Percentiles rank a stretch among this genome's conserved stretches.
Evolutionary conservation across 2,329 filamentous ascomycete species (phyloP).

Genomic region (Phoma herbarum): DNA sequence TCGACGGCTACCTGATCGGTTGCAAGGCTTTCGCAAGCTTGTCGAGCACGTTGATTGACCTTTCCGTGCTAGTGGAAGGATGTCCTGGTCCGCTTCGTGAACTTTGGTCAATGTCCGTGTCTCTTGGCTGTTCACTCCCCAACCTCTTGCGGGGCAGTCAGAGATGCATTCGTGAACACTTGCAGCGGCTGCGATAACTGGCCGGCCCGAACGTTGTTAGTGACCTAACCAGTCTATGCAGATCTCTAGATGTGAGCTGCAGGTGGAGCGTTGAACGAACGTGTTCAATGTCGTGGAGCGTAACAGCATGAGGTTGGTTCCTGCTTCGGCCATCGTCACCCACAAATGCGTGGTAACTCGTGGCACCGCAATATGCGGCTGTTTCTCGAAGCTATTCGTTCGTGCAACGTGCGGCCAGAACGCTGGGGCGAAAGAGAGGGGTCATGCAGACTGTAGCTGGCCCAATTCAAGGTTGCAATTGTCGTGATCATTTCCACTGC

Average conservation of each 20-base stretch:
- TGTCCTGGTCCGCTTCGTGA: slow-evolving; percentile 24
- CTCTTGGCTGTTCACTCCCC: slow-evolving; percentile 35
- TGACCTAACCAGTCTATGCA: slow-evolving; percentile 42
- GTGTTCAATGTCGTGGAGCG: slow-evolving; percentile 22
- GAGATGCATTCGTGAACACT: slow-evolving; percentile 34
- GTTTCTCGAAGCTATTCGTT: slow-evolving; percentile 34
- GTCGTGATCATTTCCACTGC: slow-evolving; percentile 48
- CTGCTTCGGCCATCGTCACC: slow-evolving; percentile 27
- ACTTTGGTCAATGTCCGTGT: slow-evolving; percentile 33
- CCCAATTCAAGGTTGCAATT: slow-evolving; percentile 34
- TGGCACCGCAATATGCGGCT: slow-evolving; percentile 32
- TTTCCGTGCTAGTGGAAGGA: slow-evolving; percentile 34
- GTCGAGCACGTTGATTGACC: slow-evolving; percentile 45
- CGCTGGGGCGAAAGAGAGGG: slow-evolving; percentile 26
- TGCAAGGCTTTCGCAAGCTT: slow-evolving; percentile 42
- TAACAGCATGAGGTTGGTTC: slow-evolving; percentile 33
- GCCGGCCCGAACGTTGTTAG: slow-evolving; percentile 51
- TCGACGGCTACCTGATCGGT: slow-evolving; percentile 41
- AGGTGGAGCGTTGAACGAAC: slow-evolving; percentile 31
- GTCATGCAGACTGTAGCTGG: slow-evolving; percentile 32
- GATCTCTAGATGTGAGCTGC: slow-evolving; percentile 46
- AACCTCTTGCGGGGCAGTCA: slow-evolving; percentile 40
- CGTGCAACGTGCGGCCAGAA: slow-evolving; percentile 33
- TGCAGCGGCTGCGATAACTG: slow-evolving; percentile 53
- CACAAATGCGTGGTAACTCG: slow-evolving; percentile 36